Evolutionary conservation across 2,329 filamentous ascomycete genomes (phyloP).

Genomic region (Penicillium glabrum): DNA sequence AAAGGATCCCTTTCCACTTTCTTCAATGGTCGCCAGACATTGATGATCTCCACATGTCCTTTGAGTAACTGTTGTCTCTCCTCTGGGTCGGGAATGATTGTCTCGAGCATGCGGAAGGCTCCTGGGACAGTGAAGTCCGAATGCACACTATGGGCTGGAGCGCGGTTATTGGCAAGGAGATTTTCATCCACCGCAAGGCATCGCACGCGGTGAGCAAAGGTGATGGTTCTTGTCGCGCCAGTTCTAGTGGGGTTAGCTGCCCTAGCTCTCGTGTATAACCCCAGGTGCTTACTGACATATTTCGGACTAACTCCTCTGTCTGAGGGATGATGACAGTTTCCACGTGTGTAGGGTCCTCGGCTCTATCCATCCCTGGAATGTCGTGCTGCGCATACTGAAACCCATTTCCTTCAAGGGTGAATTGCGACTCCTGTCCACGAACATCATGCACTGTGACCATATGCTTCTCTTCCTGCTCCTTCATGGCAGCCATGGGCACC

Average conservation of each 20-base stretch:
- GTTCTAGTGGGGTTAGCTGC: not conserved
- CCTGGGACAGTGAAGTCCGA: slow-evolving; percentile 18
- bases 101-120: slow-evolving; percentile 1
- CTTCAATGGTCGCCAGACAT: slow-evolving; percentile 26
- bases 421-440: too few species aligned
- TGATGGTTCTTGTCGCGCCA: not conserved
- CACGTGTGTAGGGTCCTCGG: slow-evolving; percentile 21
- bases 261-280: not conserved
- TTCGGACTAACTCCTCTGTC: slow-evolving; percentile 9
- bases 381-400: slow-evolving; percentile 34
- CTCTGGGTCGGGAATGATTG: slow-evolving; percentile 2
- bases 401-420: too few species aligned
- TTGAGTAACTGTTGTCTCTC: slow-evolving; percentile 11
- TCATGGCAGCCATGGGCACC: not conserved
- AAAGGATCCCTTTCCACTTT: slow-evolving; percentile 22
- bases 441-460: too few species aligned
- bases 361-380: slow-evolving; percentile 33
- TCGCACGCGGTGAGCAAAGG: slow-evolving; percentile 18
- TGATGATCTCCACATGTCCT: slow-evolving; percentile 17
- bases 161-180: slow-evolving; percentile 14
- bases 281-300: not conserved
- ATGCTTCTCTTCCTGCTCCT: not conserved
- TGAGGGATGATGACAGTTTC: slow-evolving; percentile 9
- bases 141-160: slow-evolving; percentile 21
- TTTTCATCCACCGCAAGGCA: slow-evolving; percentile 36